These are phyloP conservation scores for Globisporangium orthogonon DNA, from an alignment of 352 stramenopile genomes.

Conservation along the genomic window DNA sequence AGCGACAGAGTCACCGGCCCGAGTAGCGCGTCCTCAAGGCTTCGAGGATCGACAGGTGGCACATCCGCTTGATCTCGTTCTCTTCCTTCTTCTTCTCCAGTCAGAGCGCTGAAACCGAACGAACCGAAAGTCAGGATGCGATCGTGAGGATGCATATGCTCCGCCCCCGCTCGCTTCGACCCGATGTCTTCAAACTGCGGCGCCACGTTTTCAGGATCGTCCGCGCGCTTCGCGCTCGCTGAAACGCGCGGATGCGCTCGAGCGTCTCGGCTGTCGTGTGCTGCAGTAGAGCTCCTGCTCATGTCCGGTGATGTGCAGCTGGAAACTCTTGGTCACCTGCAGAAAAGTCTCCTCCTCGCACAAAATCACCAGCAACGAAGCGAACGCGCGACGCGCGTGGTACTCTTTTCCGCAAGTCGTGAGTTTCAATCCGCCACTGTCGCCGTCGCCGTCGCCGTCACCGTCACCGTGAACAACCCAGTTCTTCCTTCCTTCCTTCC, in stretches of 20 bases:
- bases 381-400: constrained; percentile 39
- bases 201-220: constrained; percentile 46
- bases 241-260: constrained; percentile 36
- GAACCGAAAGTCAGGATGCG: constrained; percentile 30
- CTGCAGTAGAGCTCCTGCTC: constrained; percentile 62
- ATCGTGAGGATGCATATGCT: constrained; percentile 1
- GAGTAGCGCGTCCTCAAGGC: not conserved
- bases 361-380: constrained; percentile 38
- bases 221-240: constrained; percentile 27
- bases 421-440: constrained; percentile 25
- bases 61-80: constrained; percentile 4
- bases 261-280: constrained; percentile 41
- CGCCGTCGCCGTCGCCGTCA: constrained; percentile 29
- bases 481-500: no score
- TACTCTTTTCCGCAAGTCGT: no score
- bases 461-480: constrained; percentile 22
- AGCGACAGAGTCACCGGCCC: constrained; percentile 3
- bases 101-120: constrained; percentile 12
- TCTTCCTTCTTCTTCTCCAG: constrained; percentile 1
- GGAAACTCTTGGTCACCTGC: constrained; percentile 28
- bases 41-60: not conserved
- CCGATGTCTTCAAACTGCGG: not conserved
- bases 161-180: not conserved
- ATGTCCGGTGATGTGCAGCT: constrained; percentile 49
- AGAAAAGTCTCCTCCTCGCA: constrained; percentile 45